Conservation (phyloP, 495 filamentous ascomycete species). For the Tuber umbilicatum region DNA sequence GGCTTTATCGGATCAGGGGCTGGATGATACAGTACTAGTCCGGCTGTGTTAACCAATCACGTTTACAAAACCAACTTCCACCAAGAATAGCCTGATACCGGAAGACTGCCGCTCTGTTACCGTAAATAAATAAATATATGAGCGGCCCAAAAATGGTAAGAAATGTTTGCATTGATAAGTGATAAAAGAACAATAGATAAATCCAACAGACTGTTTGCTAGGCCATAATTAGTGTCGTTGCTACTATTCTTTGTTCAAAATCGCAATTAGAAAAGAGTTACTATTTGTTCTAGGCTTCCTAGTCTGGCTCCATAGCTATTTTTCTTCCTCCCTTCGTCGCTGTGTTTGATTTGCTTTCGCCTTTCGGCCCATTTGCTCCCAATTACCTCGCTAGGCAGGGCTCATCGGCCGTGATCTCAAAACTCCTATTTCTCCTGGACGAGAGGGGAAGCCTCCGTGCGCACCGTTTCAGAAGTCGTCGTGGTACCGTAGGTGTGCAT, state of each 20-base stretch:
- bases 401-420: constrained; percentile 17
- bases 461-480: constrained; percentile 31
- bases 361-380: neutral
- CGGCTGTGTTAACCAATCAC: neutral
- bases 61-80: neutral
- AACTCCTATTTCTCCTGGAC: constrained; percentile 27
- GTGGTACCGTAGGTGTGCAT: constrained; percentile 9
- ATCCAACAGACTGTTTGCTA: neutral
- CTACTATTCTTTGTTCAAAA: constrained; percentile 5
- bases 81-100: constrained; percentile 6
- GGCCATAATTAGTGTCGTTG: neutral
- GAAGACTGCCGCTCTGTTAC: neutral
- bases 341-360: neutral
- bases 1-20: constrained; percentile 2
- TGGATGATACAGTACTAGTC: neutral
- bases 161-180: neutral
- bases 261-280: neutral
- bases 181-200: neutral
- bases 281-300: neutral
- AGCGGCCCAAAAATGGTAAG: constrained; percentile 1
- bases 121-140: constrained; percentile 7
- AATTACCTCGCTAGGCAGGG: neutral
- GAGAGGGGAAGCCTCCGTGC: constrained; percentile 25
- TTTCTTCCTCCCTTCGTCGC: neutral
- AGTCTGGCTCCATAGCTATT: neutral